A percentile compares a stretch with the other conserved stretches of the same genome.
Evolutionary conservation across 2,329 filamentous ascomycete species (phyloP).

Genomic region (Paecilomyces fulvus): DNA sequence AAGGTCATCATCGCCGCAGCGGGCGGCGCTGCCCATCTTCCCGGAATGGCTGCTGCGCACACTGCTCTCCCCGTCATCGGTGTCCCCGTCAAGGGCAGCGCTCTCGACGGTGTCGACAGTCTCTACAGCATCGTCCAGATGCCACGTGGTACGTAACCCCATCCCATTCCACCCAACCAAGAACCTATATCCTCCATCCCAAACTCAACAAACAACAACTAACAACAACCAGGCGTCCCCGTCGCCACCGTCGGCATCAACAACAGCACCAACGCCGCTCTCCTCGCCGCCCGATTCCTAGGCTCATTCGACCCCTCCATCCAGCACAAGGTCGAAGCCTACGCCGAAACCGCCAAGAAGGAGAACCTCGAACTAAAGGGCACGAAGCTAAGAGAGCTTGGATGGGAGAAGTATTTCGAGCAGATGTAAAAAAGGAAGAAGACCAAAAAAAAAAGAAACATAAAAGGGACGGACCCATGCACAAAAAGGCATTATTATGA

Average conservation of each 20-base stretch:
- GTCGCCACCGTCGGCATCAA: slow-evolving; percentile 72
- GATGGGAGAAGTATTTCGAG: slow-evolving; percentile 38
- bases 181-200: not conserved
- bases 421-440: slow-evolving; percentile 27
- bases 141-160: slow-evolving; percentile 46
- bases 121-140: slow-evolving; percentile 69
- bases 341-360: slow-evolving; percentile 31
- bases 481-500: not conserved
- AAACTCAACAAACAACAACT: slow-evolving; percentile 3
- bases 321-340: slow-evolving; percentile 35
- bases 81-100: slow-evolving; percentile 66
- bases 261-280: slow-evolving; percentile 68
- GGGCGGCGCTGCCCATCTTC: slow-evolving; percentile 63
- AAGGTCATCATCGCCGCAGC: slow-evolving; percentile 69
- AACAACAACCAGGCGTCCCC: slow-evolving; percentile 50
- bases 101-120: slow-evolving; percentile 63
- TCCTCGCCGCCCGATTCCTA: slow-evolving; percentile 62
- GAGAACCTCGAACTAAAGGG: slow-evolving; percentile 38
- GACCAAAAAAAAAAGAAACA: not conserved
- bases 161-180: not conserved
- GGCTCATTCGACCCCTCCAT: slow-evolving; percentile 41
- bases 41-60: slow-evolving; percentile 66
- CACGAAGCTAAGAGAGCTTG: slow-evolving; percentile 33
- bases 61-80: slow-evolving; percentile 68
- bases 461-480: not conserved